These are phyloP conservation scores for Lyophyllum decastes DNA, from an alignment of 768 basidiomycete species.

Conservation along the genomic window DNA sequence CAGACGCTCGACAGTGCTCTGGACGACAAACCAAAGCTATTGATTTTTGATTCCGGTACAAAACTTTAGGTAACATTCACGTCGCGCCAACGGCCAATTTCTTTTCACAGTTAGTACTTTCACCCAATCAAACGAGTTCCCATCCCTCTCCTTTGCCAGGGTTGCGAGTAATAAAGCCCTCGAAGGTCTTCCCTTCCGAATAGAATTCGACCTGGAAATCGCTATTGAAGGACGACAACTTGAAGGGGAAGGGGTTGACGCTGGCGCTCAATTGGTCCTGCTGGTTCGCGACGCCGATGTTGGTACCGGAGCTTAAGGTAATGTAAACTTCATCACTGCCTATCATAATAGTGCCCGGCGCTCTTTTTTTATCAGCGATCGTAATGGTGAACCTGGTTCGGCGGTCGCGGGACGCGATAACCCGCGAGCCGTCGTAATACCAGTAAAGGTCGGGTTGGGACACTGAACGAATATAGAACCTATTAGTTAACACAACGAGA, in stretches of 20 bases:
- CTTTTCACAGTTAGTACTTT: background rate
- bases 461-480: background rate
- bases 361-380: background rate
- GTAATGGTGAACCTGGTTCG: background rate
- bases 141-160: background rate
- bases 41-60: no score
- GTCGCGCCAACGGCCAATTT: background rate
- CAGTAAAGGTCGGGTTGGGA: background rate
- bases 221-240: background rate
- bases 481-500: no score
- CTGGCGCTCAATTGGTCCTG: background rate
- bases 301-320: background rate
- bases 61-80: no score
- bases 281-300: background rate
- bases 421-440: background rate
- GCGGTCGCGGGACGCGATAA: background rate
- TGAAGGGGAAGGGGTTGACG: background rate
- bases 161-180: background rate
- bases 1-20: no score
- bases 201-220: background rate
- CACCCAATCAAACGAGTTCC: background rate
- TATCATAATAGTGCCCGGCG: background rate
- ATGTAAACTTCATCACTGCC: background rate
- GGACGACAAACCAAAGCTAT: no score
- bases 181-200: background rate